Conservation (phyloP, 345 rosid species). For the Citrus trifoliata region DNA sequence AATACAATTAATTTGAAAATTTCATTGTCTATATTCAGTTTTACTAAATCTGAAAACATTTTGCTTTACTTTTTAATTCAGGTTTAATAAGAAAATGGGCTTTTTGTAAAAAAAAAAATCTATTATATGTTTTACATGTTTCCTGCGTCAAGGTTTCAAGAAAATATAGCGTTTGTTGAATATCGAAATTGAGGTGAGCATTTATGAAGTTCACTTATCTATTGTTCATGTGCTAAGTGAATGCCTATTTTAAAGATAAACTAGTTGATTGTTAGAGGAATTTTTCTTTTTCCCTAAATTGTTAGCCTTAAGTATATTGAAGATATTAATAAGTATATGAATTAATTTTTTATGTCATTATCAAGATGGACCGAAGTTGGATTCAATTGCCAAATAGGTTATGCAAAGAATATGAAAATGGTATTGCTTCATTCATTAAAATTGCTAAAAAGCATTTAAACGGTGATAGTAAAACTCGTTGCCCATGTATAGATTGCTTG, state of each 20-base stretch:
- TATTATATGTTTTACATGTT: background rate
- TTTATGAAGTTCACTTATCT: background rate
- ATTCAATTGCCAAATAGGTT: background rate
- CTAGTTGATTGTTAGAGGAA: too few relatives aligned
- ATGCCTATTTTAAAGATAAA: background rate
- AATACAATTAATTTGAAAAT: too few relatives aligned
- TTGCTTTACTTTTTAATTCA: too few relatives aligned
- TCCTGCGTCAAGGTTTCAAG: background rate
- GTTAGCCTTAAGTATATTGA: too few relatives aligned
- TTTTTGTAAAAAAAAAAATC: too few relatives aligned
- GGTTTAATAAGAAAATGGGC: too few relatives aligned
- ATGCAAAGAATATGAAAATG: background rate
- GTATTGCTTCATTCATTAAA: background rate
- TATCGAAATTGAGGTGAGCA: background rate
- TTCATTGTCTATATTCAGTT: too few relatives aligned
- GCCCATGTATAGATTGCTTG: background rate
- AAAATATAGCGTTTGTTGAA: too few relatives aligned
- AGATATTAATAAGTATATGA: too few relatives aligned
- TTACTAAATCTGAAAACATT: too few relatives aligned
- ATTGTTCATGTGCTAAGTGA: background rate
- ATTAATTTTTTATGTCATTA: too few relatives aligned
- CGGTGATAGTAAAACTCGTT: background rate
- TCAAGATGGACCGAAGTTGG: background rate
- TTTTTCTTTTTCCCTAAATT: too few relatives aligned
- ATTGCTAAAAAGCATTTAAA: background rate